Base-by-base conservation (phyloP, 345 rosid genomes). In the Schrenkiella parvula region DNA sequence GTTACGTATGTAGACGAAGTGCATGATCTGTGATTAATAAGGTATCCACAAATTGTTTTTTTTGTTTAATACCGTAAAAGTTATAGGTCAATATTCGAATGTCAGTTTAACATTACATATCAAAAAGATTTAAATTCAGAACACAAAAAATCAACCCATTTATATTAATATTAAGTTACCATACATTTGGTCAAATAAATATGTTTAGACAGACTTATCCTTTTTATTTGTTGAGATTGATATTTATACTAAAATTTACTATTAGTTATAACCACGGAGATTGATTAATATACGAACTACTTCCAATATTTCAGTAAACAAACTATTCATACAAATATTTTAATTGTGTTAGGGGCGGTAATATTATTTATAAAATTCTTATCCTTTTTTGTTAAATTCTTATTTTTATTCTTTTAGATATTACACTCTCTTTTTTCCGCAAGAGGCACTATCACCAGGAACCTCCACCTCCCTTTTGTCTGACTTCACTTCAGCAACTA, bases 391-490 rank as follows among this genome's bases (percentile, higher is more conserved):
- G n/a, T 64, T 17, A 2, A 31, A 4, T 41, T 1, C 1, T 8
- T 18, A n/a, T 32, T 17, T 6, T 18, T 15, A 34, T 34, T 15
- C 6, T 46, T 18, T 19, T 6, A 4, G 6, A 35, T 47, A 7
- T 10, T n/a, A 66, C 65, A 9, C 74, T 72, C 76, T 79, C 65
- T 63, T 65, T 69, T 75, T 60, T 78, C 48, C 56, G 73, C 70
- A 77, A 73, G 72, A 84, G 70, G 79, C 93, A 86, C 83, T 85
- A 88, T 43, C 79, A 86, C 69, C 84, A 84, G 80, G 64, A 82
- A 75, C 58, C 82, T 74, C 95, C 91, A 88, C 89, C 82, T 82
- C 81, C 43, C 58, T 42, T 75, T 80, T 85, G 89, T 85, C 89
- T 73, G 73, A 58, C 15, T 58, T 58, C n/a, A 39, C 50, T 43